phyloP scores from a whole-genome alignment of 106 monocot genomes.

The Chionographis japonica region DNA sequence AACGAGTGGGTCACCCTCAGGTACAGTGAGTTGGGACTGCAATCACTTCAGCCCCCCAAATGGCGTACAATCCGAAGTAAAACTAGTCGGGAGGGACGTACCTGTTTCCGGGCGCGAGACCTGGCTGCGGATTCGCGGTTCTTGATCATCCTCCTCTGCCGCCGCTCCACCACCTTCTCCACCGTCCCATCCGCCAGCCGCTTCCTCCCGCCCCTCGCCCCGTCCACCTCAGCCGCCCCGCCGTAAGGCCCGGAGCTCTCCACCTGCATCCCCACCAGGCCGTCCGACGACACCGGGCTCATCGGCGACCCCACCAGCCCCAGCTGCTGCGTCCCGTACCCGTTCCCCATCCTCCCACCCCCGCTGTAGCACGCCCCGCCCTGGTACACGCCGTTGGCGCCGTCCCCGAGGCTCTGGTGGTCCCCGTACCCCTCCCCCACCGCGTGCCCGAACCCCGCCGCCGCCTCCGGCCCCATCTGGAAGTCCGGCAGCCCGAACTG shows the following conservation, averaged over 20 bases:
- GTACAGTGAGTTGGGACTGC: too few species aligned
- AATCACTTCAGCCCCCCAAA: too few species aligned
- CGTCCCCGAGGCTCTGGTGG: neutral
- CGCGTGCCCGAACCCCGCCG: neutral
- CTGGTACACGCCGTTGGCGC: neutral
- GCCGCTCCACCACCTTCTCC: conserved; percentile 14
- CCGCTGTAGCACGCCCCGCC: neutral
- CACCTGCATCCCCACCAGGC: neutral
- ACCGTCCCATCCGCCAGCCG: conserved; percentile 1
- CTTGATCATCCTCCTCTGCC: conserved; percentile 9
- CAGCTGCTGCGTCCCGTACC: neutral
- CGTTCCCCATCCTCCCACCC: neutral
- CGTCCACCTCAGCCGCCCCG: neutral
- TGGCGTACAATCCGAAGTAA: too few species aligned
- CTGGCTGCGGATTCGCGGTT: conserved; percentile 19
- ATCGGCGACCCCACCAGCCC: neutral
- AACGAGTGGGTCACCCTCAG: too few species aligned
- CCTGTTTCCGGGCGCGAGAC: conserved; percentile 18
- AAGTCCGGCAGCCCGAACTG: neutral
- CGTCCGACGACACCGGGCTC: conserved; percentile 4
- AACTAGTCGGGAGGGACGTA: neutral
- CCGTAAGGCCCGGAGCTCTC: neutral
- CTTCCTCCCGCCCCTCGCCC: neutral
- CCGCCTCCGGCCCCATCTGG: neutral
- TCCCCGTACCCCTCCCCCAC: neutral